Percentiles rank a stretch among this genome's conserved stretches.
Conservation (phyloP, 192 early-diverging fungal genomes). For the Linnemannia hyalina region DNA sequence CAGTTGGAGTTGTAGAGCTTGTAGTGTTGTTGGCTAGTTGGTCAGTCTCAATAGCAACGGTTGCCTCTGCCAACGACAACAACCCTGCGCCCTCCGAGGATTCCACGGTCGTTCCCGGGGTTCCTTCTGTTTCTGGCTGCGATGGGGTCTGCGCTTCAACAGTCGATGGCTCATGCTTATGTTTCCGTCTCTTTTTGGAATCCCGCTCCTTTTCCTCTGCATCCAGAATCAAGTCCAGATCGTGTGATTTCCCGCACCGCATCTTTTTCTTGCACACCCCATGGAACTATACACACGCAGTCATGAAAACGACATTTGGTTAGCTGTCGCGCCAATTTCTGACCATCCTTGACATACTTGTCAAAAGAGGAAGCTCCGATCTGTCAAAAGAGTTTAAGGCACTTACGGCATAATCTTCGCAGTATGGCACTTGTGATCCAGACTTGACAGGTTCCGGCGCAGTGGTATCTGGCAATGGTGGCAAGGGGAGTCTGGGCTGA, state of each 20-base stretch:
- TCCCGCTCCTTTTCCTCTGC: conserved; percentile 62
- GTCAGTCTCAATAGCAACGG: neutral
- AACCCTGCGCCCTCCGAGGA: neutral
- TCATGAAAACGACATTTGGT: neutral
- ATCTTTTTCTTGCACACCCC: conserved; percentile 83
- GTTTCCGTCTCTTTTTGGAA: conserved; percentile 57
- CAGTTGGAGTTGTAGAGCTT: conserved; percentile 14
- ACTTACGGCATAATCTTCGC: conserved; percentile 88
- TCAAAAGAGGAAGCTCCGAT: too few species aligned
- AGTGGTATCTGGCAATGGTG: neutral
- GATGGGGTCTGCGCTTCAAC: neutral
- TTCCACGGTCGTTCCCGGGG: conserved; percentile 8
- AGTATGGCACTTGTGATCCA: conserved; percentile 38
- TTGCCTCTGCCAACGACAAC: neutral
- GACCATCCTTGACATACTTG: neutral
- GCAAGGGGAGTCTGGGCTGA: conserved; percentile 25
- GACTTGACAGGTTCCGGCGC: neutral
- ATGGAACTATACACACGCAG: conserved; percentile 64
- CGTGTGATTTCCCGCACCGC: conserved; percentile 81
- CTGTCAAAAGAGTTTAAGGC: neutral
- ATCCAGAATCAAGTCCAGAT: conserved; percentile 92
- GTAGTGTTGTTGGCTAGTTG: neutral
- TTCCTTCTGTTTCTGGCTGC: neutral
- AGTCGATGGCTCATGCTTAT: conserved; percentile 10
- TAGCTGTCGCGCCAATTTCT: neutral